phyloP scores from a whole-genome alignment of 2,329 filamentous ascomycete species.

The Colletotrichum sidae region DNA sequence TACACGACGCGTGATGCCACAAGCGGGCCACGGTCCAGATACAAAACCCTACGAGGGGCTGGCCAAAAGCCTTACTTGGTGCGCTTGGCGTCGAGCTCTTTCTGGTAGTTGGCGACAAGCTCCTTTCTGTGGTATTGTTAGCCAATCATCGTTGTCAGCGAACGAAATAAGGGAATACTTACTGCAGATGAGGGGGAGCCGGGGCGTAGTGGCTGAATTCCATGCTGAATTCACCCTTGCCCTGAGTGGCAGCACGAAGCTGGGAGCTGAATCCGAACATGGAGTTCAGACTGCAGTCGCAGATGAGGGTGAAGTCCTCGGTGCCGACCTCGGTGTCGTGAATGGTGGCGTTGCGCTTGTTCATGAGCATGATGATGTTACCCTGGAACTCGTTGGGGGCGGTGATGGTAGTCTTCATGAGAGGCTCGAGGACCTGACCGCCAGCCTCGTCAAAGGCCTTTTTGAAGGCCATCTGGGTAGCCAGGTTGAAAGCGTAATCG shows the following conservation, averaged over 20 bases:
- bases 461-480: constrained; percentile 95
- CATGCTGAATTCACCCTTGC: constrained; percentile 99
- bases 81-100: constrained; percentile 68
- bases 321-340: constrained; percentile 93
- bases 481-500: constrained; percentile 94
- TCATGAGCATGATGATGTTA: constrained; percentile 92
- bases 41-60: not conserved
- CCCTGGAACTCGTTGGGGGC: constrained; percentile 98
- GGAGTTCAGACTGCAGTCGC: constrained; percentile 92
- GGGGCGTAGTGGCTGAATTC: constrained; percentile 97
- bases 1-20: constrained; percentile 32
- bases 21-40: constrained; percentile 12
- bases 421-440: constrained; percentile 88
- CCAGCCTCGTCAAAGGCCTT: constrained; percentile 87
- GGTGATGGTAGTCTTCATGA: constrained; percentile 98
- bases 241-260: constrained; percentile 92
- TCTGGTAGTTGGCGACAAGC: constrained; percentile 68
- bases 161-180: constrained; percentile 53
- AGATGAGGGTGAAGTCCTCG: constrained; percentile 93
- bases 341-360: constrained; percentile 96
- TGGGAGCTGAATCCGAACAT: constrained; percentile 99
- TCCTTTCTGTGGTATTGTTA: constrained; percentile 61
- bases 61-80: constrained; percentile 55
- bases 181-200: constrained; percentile 90
- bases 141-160: constrained; percentile 38